Base-by-base conservation (phyloP, 768 basidiomycete species). In the Rhodotorula babjevae region DNA sequence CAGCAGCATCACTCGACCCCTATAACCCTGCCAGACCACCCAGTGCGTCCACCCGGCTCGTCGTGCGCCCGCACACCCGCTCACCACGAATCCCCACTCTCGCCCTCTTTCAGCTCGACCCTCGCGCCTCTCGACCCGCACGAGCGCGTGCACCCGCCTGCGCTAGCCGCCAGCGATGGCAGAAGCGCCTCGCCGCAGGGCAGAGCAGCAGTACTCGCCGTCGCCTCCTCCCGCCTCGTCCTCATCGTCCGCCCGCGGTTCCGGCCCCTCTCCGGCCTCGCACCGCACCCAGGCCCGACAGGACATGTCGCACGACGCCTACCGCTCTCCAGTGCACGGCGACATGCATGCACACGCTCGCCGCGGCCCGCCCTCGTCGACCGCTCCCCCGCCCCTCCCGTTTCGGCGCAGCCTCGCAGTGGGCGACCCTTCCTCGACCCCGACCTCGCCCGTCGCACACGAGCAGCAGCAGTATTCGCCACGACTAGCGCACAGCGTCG, bases 331-430 rank as follows among this genome's bases (percentile, higher is more conserved):
- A 25, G 59, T 46, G 42, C 23, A 47, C 8, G 40, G 53, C 63
- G 56, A 31, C 21, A 36, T 58, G 36, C 36, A 36, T 44, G 21
- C 44, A 15, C 21, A 25, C 16, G 56, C 64, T 0, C 44, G 29
- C 29, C 29, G 64, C 40, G 56, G 58, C 15, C 19, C 33, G 2
- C 46, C 46, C 23, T 3, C 42, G 3, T 3, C 15, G 3, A 29
- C 31, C 29, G 61, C 49, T 36, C 9, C 61, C 23, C 8, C 33
- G 31, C 61, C 49, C 10, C 10, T 52, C 50, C 61, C 61, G 12
- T 53, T 46, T 23, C 53, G 63, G 1, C n/a, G 63, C 9, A 65
- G 63, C 63, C 16, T 63, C 36, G 40, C n/a, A 27, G 63, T 25
- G 0, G 63, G 55, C 12, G 3, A 10, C 5, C 40, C 27, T 15